Evolutionary conservation across 2,329 filamentous ascomycete species (phyloP), one percentile per base, ranked within the genome.

Genomic region (Penicillium sp.): DNA sequence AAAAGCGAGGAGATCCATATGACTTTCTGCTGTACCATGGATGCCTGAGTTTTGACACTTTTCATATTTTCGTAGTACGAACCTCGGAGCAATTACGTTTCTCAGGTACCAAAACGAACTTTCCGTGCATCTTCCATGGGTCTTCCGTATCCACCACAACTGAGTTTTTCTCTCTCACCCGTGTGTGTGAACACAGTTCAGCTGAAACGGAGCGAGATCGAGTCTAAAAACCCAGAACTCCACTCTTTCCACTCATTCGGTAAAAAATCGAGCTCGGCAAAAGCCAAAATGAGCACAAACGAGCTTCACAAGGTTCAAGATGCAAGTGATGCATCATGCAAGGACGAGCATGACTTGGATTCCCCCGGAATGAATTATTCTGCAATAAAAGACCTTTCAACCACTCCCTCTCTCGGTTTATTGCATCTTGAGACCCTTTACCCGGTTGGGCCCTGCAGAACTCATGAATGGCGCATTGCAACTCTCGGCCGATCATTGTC

Each of bases 201-300:
- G 54, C 54, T 57, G 52, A 57, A 49, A 44, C 37, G 58, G 56
- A 57, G 53, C 49, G 46, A 63, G 62, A 66, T 66, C 63, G 63
- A 58, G 58, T 55, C 63, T 60, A 62, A 62, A 50, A 44, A 46
- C 38, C 20, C 29, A 14, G 44, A 46, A 47, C 55, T 58, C 61
- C 61, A 62, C 63, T 57, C 41, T 46, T 57, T 61, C 58, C 61
- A 63, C 60, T 51, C 18, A 44, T 49, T 64, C 63, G 62, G 62
- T 59, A 64, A 24, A 32, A 61, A 65, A 61, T 61, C 54, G 54
- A 62, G 57, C 49, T 60, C 51, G 51, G 50, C 18, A 49, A 49
- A 55, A 37, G 37, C 34, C 41, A 47, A 34, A 34, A 34, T 16
- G 31, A 51, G 31, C 16, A 16, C 31, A 10, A 34, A 52, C 46